Conservation (phyloP, 345 rosid species). For the Adansonia digitata region DNA sequence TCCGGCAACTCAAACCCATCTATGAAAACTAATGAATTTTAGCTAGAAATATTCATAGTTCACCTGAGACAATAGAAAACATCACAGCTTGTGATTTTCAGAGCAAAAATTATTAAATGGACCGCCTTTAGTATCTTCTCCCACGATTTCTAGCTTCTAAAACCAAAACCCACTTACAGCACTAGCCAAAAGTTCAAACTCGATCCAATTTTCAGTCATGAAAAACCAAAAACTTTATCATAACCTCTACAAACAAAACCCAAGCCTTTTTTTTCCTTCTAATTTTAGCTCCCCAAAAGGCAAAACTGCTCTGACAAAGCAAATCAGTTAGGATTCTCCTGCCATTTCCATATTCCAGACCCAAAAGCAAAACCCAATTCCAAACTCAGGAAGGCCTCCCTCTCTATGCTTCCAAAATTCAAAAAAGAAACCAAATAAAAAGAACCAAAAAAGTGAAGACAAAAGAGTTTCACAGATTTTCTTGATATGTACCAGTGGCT, state of each 20-base stretch:
- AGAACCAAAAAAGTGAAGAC: slow-evolving; percentile 16
- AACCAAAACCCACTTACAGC: not conserved
- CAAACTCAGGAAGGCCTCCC: slow-evolving; percentile 18
- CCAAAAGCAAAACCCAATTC: slow-evolving; percentile 18
- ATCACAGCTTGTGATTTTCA: not conserved
- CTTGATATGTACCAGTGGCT: slow-evolving; percentile 15
- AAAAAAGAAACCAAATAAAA: slow-evolving; percentile 20
- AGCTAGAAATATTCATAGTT: not conserved
- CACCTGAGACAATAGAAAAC: not conserved
- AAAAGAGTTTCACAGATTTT: slow-evolving; percentile 6
- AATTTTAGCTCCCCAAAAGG: slow-evolving; percentile 6
- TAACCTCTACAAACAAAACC: not conserved
- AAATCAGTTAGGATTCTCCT: not conserved
- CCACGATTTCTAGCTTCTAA: slow-evolving; percentile 6
- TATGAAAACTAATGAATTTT: not conserved
- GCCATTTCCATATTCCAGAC: not conserved
- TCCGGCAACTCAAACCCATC: not conserved
- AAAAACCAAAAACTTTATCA: slow-evolving; percentile 1
- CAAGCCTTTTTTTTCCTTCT: not conserved
- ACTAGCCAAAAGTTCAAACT: not conserved
- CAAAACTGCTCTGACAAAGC: not conserved
- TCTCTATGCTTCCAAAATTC: slow-evolving; percentile 5
- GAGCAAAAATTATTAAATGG: not conserved
- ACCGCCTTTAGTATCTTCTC: not conserved
- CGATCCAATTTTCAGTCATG: not conserved